A percentile compares a stretch with the other conserved stretches of the same genome.
Conservation (phyloP, 2,329 filamentous ascomycete genomes). For the Aspergillus latus region DNA sequence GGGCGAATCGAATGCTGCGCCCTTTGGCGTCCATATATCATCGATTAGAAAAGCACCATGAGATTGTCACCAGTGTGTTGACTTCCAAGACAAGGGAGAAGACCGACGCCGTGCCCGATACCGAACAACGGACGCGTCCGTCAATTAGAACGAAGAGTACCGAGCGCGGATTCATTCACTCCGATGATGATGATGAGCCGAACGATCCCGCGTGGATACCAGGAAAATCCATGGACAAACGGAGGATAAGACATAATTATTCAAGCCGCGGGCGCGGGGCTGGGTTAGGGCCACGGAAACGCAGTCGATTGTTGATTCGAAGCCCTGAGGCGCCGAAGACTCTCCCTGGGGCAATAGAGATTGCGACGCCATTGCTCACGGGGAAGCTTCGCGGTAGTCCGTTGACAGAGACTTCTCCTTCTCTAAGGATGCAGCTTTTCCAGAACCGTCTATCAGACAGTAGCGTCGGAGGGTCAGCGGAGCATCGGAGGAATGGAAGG, state of each 20-base stretch:
- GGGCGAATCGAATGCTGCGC: slow-evolving; percentile 46
- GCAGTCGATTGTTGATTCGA: slow-evolving; percentile 32
- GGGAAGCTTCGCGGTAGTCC: slow-evolving; percentile 32
- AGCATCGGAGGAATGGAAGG: slow-evolving; percentile 21
- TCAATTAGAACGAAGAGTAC: slow-evolving; percentile 7
- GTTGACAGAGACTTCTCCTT: slow-evolving; percentile 15
- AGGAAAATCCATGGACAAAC: slow-evolving; percentile 30
- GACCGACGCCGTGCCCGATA: slow-evolving; percentile 1
- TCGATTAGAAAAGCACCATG: slow-evolving; percentile 43
- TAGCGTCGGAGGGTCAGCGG: background rate
- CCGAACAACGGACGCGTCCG: slow-evolving; percentile 4
- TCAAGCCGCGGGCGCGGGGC: slow-evolving; percentile 32
- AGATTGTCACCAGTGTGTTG: slow-evolving; percentile 31
- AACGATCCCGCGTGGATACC: slow-evolving; percentile 45
- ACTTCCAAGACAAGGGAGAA: slow-evolving; percentile 23
- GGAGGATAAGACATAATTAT: slow-evolving; percentile 40
- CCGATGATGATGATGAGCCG: slow-evolving; percentile 38
- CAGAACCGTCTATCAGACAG: slow-evolving; percentile 14
- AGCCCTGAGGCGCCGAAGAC: slow-evolving; percentile 38
- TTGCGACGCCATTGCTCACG: slow-evolving; percentile 44
- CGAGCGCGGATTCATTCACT: slow-evolving; percentile 24
- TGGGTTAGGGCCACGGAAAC: slow-evolving; percentile 23
- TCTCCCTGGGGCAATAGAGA: slow-evolving; percentile 42
- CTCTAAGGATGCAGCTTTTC: slow-evolving; percentile 24
- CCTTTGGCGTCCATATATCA: slow-evolving; percentile 43